Evolutionary conservation across 2,329 filamentous ascomycete species (phyloP), one percentile per base, ranked within the genome.

Genomic region (Penicillium sp.): DNA sequence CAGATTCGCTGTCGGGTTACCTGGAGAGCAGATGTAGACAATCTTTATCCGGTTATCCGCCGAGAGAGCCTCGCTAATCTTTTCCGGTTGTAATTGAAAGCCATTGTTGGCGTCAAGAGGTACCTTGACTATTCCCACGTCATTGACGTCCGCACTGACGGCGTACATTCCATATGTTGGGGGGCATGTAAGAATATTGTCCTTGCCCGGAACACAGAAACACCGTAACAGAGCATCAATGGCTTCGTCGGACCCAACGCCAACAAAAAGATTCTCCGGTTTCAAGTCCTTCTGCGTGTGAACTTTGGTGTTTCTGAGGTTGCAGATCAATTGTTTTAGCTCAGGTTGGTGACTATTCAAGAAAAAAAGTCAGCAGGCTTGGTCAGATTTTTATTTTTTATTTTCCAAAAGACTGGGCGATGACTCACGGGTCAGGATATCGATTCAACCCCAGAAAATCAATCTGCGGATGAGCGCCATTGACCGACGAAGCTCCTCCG

Each of bases 101-200:
- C 74, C 79, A 1, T 90, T 86, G 1, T 85, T 83, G 1, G 83
- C 81, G 48, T 89, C 81, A 21, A 97, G 79, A 0, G 92, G 91
- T n/a, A 97, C 86, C 70, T 89, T 90, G 64, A 95, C 87, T 24
- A 97, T 84, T 47, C 82, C 82, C 20, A 99, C 81, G 68, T 97
- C 94, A 77, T 99, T 99, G 64, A 97, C 88, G 70, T 95, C 89
- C 1, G 94, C 94, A 6, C 90, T 95, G 18, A 99, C 94, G 47
- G 85, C 81, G 79, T 99, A 99, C 94, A 99, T 99, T 76, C 94
- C 94, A 72, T 99, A 99, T 0, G 94, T 99, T 1, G 94, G 94
- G 18, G 94, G 94, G 69, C 93, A 97, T 43, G 91, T 93, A 35
- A 99, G 83, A 69, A 99, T 95, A 69, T 89, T 91, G 75, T 99